Conservation (phyloP, 2,329 filamentous ascomycete species). For the Clonostachys solani region DNA sequence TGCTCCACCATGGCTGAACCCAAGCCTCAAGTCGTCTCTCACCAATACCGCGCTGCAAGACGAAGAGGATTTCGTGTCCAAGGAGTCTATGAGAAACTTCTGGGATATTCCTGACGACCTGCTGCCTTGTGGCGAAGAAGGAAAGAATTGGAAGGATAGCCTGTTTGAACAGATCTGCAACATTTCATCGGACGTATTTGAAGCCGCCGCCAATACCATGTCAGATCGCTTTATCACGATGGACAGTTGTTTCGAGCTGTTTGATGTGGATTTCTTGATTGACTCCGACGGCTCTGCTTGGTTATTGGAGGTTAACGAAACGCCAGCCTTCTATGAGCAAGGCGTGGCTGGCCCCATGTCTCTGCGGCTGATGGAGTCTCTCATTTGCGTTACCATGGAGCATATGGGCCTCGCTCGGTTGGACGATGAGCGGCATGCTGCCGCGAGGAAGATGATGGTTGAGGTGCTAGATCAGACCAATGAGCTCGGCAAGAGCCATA, state of each 20-base stretch:
- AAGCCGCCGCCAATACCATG: conserved; percentile 27
- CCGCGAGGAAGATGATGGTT: too few relatives aligned
- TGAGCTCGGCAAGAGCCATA: too few relatives aligned
- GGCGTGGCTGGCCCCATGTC: conserved; percentile 25
- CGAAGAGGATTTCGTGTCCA: conserved; percentile 21
- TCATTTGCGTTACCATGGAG: conserved; percentile 24
- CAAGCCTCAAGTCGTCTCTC: conserved; percentile 22
- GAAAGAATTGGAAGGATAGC: conserved; percentile 19
- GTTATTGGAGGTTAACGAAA: conserved; percentile 31
- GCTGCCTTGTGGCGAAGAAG: conserved; percentile 9
- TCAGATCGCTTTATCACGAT: conserved; percentile 28
- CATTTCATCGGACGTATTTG: conserved; percentile 24
- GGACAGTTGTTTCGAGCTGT: conserved; percentile 30
- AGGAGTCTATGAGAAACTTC: conserved; percentile 27
- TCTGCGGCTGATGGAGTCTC: conserved; percentile 25
- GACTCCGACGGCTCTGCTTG: conserved; percentile 22
- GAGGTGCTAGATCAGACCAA: too few relatives aligned
- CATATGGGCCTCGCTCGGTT: conserved; percentile 13
- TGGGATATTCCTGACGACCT: conserved; percentile 19
- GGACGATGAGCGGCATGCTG: too few relatives aligned
- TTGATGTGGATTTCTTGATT: conserved; percentile 27
- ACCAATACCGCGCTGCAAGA: conserved; percentile 31
- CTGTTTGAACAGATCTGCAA: conserved; percentile 27
- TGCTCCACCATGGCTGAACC: conserved; percentile 27
- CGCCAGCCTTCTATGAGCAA: conserved; percentile 28